Evolutionary conservation across 2,329 filamentous ascomycete species (phyloP).

Genomic region (Fusarium coicis): DNA sequence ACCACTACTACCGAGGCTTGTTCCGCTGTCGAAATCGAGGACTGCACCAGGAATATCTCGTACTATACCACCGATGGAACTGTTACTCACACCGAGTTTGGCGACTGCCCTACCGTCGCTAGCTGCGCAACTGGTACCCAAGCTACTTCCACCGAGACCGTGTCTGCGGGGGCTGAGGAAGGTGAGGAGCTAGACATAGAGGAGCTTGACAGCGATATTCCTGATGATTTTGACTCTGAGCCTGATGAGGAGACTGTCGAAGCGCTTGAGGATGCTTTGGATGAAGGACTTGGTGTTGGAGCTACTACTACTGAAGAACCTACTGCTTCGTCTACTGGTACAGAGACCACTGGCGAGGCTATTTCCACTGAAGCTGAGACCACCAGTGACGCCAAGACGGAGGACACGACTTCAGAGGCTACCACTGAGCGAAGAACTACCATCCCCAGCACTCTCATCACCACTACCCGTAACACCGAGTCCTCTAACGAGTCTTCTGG

Average conservation of each 20-base stretch:
- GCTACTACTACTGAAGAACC: neutral
- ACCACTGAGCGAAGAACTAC: neutral
- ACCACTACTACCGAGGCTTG: slow-evolving; percentile 11
- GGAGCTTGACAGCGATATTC: neutral
- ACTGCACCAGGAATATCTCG: slow-evolving; percentile 10
- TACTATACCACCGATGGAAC: slow-evolving; percentile 11
- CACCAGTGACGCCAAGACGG: neutral
- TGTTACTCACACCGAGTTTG: slow-evolving; percentile 6
- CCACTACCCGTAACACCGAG: slow-evolving; percentile 1
- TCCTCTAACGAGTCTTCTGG: neutral
- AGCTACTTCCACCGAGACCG: neutral
- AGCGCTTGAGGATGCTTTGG: neutral
- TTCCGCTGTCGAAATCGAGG: slow-evolving; percentile 7
- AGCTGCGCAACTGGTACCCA: slow-evolving; percentile 19
- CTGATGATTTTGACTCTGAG: slow-evolving; percentile 2
- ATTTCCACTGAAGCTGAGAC: neutral
- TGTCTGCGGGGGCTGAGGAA: neutral
- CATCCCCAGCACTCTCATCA: slow-evolving; percentile 7
- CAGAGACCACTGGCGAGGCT: neutral
- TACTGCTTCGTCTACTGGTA: neutral
- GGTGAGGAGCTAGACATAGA: neutral
- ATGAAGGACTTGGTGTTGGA: neutral
- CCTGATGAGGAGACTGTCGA: neutral
- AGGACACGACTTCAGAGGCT: neutral
- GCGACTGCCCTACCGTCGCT: slow-evolving; percentile 4